Evolutionary conservation across 1,139 yeast genomes (phyloP), one percentile per base, ranked within the genome.

Genomic region (Saccharomycopsis hybrid): DNA sequence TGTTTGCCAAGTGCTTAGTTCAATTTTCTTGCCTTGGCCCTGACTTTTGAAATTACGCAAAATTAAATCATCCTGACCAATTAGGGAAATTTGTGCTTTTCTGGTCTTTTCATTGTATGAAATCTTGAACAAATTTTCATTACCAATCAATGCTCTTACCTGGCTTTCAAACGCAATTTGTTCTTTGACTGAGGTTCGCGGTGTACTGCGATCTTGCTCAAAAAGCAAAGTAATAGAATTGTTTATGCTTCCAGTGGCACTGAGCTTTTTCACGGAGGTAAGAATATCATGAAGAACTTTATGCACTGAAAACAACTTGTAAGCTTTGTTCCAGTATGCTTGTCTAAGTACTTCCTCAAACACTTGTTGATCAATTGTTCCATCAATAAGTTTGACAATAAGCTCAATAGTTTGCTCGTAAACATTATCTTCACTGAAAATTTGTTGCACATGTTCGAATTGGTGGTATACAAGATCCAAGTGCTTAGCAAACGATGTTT

Each of bases 281-380:
- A 88, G 87, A 62, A 92, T 70, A 5, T 95, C 83, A 62, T 88
- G 96, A 25, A 89, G 80, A 41, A 92, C 95, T 68, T 90, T 92
- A 64, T 94, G 97, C 55, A 92, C 76, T 2, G 98, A 92, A 68
- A 90, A 92, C 49, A 92, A 68, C 65, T 87, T 88, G 70, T 87
- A 94, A 0, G 97, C 98, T 57, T 82, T 84, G 68, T 92, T 94
- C 61, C 94, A 80, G 70, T 86, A 92, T 0, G 95, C 97, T 71
- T 90, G 97, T 57, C 99, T 87, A 55, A 94, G 70, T 29, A 96
- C 78, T 65, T 92, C 98, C 69, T 92, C 99, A 64, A 86, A 92
- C 85, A 92, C 83, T 65, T 85, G 94, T 57, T 88, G 95, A 60
- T 94, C 98, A 49, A 92, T 71, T 41, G 88, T 95, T 32, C 96